Evolutionary conservation across 116 monocot genomes (phyloP), one percentile per base, ranked within the genome.

Genomic region (Posidonia oceanica): DNA sequence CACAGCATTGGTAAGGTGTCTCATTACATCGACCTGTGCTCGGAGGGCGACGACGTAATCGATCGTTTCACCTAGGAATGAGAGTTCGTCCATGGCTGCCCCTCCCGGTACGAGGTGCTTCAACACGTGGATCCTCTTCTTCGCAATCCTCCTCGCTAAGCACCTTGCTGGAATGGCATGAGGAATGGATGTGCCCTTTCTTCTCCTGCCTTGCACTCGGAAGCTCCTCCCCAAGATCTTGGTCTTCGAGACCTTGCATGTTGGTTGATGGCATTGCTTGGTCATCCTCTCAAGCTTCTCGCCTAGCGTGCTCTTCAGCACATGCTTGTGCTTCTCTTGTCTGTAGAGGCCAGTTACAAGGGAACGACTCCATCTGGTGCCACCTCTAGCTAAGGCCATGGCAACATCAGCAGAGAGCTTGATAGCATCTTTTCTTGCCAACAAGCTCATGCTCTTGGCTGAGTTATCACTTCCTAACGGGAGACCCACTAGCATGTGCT

Each of bases 91-190:
- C 78, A 93, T 62, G 63, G 77, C 60, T 37, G 83, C 71, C 7
- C 88, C 86, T 4, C 93, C 93, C 36, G 93, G 93, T 12, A 93
- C 69, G 5, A 93, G 74, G n/a, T 61, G 67, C 40, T 80, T 80
- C 20, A 93, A 84, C 58, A 83, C 65, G 22, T 72, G 68, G 23
- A 71, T 80, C 69, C 83, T 83, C 76, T 77, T 81, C 81, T 75
- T 88, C 77, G 80, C 70, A 69, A 82, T 52, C 29, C 70, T 64
- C 38, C 14, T 40, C 16, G 64, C 61, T 0, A 61, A 3, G 16
- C 61, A 36, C 12, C 12, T 21, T 29, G 29, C 58, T n/a, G 4
- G 64, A 7, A 64, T 39, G 38, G 39, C 17, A 39, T 10, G 39
- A 16, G 20, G 36, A 0, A 51, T 36, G 11, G 54, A 17, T 29